Conservation (phyloP, 2,329 filamentous ascomycete genomes). For the Colletotrichum plurivorum region DNA sequence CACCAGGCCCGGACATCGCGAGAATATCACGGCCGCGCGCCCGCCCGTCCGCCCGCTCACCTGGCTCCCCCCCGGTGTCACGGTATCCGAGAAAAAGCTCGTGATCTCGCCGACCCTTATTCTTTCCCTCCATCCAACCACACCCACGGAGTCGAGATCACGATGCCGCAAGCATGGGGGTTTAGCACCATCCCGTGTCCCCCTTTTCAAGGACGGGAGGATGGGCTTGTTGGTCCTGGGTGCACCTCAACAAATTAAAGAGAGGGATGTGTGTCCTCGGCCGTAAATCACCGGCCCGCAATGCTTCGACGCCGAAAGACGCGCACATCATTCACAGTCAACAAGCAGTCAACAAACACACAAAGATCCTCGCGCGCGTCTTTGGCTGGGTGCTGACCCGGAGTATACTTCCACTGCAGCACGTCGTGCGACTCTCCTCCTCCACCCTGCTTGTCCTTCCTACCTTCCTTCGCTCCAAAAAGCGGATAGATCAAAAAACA, state of each 20-base stretch:
- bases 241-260: too few species aligned
- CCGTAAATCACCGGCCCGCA: conserved; percentile 4
- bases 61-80: conserved; percentile 8
- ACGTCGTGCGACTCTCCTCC: neutral
- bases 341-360: too few species aligned
- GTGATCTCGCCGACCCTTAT: conserved; percentile 10
- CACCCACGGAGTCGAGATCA: conserved; percentile 22
- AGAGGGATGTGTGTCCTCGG: neutral
- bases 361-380: too few species aligned
- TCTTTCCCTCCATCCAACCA: conserved; percentile 1
- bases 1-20: conserved; percentile 23
- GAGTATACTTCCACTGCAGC: too few species aligned
- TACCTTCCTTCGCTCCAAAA: neutral
- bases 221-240: conserved; percentile 5
- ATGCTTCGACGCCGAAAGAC: neutral
- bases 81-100: conserved; percentile 28
- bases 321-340: neutral
- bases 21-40: conserved; percentile 23
- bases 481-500: conserved; percentile 11
- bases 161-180: conserved; percentile 5
- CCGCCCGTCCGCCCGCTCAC: conserved; percentile 2
- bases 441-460: neutral
- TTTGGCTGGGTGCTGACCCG: too few species aligned
- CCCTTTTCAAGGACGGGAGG: neutral
- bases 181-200: neutral